Base-by-base conservation (phyloP, 192 early-diverging fungal genomes). In the Coemansia brasiliensis region DNA sequence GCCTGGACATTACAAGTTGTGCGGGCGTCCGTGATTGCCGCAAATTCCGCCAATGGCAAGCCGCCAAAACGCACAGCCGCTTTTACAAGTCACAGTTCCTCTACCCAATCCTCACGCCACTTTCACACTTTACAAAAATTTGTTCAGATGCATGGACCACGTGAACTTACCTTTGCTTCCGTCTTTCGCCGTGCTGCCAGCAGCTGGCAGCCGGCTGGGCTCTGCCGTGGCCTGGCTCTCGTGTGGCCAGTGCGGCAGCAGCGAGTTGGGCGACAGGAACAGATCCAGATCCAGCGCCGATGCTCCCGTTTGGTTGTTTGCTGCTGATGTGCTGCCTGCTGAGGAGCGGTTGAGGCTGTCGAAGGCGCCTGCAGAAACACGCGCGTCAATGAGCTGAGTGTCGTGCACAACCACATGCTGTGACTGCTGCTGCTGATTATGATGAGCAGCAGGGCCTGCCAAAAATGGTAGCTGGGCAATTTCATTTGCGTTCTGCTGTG, bases 301-400 rank as follows among this genome's bases (percentile, higher is more conserved):
- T 27, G 48, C 13, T 13, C 48, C 22, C 2, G 15, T 10, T 27
- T 12, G 26, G 13, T 15, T 41, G 27, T 1, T 39, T 40, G 52
- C 17, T 15, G 37, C 13, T 24, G 52, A 25, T 39, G 46, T 37
- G 35, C 44, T 26, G 38, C 18, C 15, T 39, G 54, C 43, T 25
- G 18, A n/a, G n/a, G n/a, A n/a, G n/a, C n/a, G n/a, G n/a, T n/a
- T n/a, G n/a, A n/a, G 32, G 3, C 32, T 10, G 32, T 10, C 32
- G 13, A 52, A 42, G n/a, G 40, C 59, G 25, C 40, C 41, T 25
- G 66, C 58, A 38, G 72, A 69, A 24, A 62, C 53, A 48, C 72
- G 74, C 15, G 74, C 74, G 32, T 78, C 74, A n/a, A 78, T 78
- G 57, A 78, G 52, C 22, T 39, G 52, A n/a, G 74, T 78, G 65